phyloP scores from a whole-genome alignment of 225 moss, liverwort and hornwort genomes.

The Asterella californica region DNA sequence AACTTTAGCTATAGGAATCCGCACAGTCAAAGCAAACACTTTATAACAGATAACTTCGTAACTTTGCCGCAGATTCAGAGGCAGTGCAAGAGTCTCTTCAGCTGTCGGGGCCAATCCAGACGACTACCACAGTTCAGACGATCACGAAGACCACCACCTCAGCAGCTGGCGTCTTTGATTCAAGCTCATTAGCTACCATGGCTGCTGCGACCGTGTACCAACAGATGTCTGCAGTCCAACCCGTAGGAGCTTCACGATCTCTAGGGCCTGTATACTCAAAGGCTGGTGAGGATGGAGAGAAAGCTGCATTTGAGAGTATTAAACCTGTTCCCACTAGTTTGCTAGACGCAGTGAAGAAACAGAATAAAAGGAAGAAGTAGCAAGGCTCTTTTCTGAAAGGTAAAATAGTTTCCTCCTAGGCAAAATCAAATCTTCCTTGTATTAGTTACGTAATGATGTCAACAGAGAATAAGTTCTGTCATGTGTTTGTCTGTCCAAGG shows the following conservation, averaged over 20 bases:
- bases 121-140: neutral
- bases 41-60: neutral
- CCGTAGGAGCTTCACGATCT: neutral
- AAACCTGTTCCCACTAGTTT: conserved; percentile 37
- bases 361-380: conserved; percentile 38
- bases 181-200: conserved; percentile 14
- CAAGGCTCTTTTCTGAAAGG: neutral
- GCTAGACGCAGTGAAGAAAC: conserved; percentile 43
- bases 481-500: neutral
- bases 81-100: conserved; percentile 30
- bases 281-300: neutral
- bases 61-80: conserved; percentile 32
- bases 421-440: neutral
- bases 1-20: neutral
- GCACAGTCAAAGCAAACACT: neutral
- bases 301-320: neutral
- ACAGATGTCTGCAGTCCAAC: conserved; percentile 21
- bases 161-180: neutral
- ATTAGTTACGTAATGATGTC: neutral
- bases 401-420: neutral
- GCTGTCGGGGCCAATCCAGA: conserved; percentile 23
- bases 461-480: neutral
- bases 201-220: conserved; percentile 41
- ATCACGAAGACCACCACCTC: neutral
- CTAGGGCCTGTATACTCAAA: conserved; percentile 33